These are phyloP conservation scores for Scedosporium aurantiacum DNA, from an alignment of 2,329 filamentous ascomycete genomes.

Conservation along the genomic window DNA sequence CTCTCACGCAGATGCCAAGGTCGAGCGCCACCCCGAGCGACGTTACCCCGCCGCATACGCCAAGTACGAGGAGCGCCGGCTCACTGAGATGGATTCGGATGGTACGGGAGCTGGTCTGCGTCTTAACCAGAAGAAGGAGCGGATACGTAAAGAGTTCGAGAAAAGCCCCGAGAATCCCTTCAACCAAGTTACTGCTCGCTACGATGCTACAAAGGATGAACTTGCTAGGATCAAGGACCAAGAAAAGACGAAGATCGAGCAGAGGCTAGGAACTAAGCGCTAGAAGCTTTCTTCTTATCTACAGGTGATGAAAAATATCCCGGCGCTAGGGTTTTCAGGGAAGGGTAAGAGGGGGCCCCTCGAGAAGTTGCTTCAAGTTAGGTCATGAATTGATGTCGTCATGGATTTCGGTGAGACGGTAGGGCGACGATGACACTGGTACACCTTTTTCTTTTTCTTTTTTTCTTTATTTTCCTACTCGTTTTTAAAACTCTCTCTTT, in stretches of 20 bases:
- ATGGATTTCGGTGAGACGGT: background rate
- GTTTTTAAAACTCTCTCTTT: background rate
- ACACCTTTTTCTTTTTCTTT: background rate
- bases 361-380: background rate
- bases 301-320: no score
- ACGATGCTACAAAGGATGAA: constrained; percentile 73
- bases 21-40: constrained; percentile 83
- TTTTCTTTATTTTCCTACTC: no score
- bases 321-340: background rate
- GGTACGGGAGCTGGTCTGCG: constrained; percentile 61
- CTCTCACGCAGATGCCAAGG: constrained; percentile 41
- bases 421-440: background rate
- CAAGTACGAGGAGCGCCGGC: constrained; percentile 67
- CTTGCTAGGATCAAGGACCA: constrained; percentile 50
- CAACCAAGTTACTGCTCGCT: constrained; percentile 68
- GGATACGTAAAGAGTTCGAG: constrained; percentile 85
- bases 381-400: background rate
- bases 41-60: constrained; percentile 79
- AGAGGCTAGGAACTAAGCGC: constrained; percentile 38
- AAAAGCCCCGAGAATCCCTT: constrained; percentile 92
- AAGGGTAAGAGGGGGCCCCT: background rate
- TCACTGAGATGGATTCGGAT: constrained; percentile 79
- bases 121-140: constrained; percentile 72
- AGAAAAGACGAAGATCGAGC: constrained; percentile 67
- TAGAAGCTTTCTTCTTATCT: background rate